A percentile compares a stretch with the other conserved stretches of the same genome.
phyloP scores from a whole-genome alignment of 108 stramenopile genomes.

The Chaetoceros muelleri region DNA sequence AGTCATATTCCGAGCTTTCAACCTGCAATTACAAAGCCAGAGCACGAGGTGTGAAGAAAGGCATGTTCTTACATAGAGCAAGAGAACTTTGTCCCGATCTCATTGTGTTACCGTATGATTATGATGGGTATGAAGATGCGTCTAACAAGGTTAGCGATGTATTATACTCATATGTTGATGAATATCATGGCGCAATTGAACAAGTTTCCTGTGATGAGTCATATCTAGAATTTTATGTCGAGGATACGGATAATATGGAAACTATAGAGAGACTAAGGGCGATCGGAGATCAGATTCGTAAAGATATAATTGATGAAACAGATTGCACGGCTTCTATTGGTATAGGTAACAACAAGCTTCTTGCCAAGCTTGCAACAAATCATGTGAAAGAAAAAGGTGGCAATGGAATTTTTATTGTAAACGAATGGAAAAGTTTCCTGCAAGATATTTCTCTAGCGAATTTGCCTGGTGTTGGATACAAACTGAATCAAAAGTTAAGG shows the following conservation, averaged over 20 bases:
- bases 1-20: constrained; percentile 78
- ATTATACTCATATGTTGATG: constrained; percentile 38
- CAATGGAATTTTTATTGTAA: constrained; percentile 61
- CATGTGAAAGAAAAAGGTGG: constrained; percentile 57
- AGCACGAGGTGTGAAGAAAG: constrained; percentile 76
- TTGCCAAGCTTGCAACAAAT: constrained; percentile 87
- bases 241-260: constrained; percentile 20
- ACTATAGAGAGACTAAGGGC: constrained; percentile 10
- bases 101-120: constrained; percentile 84
- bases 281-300: constrained; percentile 42
- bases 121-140: constrained; percentile 77
- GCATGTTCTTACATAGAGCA: constrained; percentile 87
- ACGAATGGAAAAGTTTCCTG: constrained; percentile 46
- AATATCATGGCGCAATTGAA: constrained; percentile 65
- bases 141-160: constrained; percentile 68
- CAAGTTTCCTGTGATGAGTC: constrained; percentile 90
- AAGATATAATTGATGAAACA: constrained; percentile 59
- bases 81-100: constrained; percentile 80
- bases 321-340: constrained; percentile 87
- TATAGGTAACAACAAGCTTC: constrained; percentile 69
- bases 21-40: constrained; percentile 93
- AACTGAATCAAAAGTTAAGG: constrained; percentile 52
- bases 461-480: constrained; percentile 82
- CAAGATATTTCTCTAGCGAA: constrained; percentile 54
- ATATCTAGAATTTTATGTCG: constrained; percentile 59